phyloP scores from a whole-genome alignment of 2,329 filamentous ascomycete species.

The Mollisiaceae sp. region DNA sequence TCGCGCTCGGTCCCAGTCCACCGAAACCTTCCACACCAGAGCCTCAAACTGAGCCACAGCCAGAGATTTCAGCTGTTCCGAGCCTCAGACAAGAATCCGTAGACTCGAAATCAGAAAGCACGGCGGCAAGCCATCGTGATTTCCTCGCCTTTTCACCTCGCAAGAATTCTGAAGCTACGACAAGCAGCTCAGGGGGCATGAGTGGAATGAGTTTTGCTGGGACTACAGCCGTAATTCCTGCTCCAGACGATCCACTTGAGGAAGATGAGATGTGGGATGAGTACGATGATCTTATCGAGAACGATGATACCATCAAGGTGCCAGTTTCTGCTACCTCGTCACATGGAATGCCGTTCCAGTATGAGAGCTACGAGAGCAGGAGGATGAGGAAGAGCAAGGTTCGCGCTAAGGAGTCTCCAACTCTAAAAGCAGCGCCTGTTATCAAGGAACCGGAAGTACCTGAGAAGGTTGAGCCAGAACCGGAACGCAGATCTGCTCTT shows the following conservation, averaged over 20 bases:
- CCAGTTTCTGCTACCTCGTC: slow-evolving; percentile 62
- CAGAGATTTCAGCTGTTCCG: slow-evolving; percentile 28
- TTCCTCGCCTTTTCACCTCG: slow-evolving; percentile 77
- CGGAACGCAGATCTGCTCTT: slow-evolving; percentile 26
- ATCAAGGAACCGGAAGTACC: slow-evolving; percentile 16
- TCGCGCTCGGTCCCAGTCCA: slow-evolving; percentile 55
- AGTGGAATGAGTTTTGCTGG: slow-evolving; percentile 56
- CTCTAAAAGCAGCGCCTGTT: slow-evolving; percentile 28
- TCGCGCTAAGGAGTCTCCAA: slow-evolving; percentile 34
- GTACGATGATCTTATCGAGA: slow-evolving; percentile 86
- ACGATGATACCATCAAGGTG: slow-evolving; percentile 54
- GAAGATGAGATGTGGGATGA: slow-evolving; percentile 96
- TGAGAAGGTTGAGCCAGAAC: slow-evolving; percentile 13
- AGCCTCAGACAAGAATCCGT: background rate
- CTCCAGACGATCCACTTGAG: slow-evolving; percentile 68
- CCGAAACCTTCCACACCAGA: slow-evolving; percentile 36
- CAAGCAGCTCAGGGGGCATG: slow-evolving; percentile 61
- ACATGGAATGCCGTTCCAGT: slow-evolving; percentile 59
- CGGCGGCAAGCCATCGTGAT: slow-evolving; percentile 49
- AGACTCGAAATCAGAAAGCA: slow-evolving; percentile 32
- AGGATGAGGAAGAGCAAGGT: slow-evolving; percentile 33
- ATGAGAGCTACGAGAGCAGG: slow-evolving; percentile 52
- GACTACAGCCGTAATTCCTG: slow-evolving; percentile 70
- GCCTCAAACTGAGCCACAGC: slow-evolving; percentile 25
- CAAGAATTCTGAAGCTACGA: slow-evolving; percentile 70